phyloP scores from a whole-genome alignment of 306 rosid genomes.

The Rubus idaeus region DNA sequence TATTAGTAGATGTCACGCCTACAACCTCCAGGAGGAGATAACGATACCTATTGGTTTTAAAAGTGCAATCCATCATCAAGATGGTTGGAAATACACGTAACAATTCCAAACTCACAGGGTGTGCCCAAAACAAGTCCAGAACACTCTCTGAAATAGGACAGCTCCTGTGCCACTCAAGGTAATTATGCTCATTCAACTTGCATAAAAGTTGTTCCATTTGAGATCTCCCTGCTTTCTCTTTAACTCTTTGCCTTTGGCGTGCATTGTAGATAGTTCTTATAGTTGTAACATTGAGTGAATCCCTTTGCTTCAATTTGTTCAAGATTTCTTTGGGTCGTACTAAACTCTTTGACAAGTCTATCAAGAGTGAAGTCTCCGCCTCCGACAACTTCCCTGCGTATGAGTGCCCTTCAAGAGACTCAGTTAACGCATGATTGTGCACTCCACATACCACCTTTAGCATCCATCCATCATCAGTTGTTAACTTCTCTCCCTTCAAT shows the following conservation, averaged over 20 bases:
- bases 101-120: constrained; percentile 19
- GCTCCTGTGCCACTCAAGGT: constrained; percentile 18
- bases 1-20: constrained; percentile 16
- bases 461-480: constrained; percentile 25
- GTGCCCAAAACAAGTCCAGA: constrained; percentile 24
- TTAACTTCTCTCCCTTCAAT: constrained; percentile 28
- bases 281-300: constrained; percentile 27
- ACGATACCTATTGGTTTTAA: constrained; percentile 8
- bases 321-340: constrained; percentile 36
- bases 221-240: constrained; percentile 19
- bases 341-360: constrained; percentile 29
- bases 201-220: constrained; percentile 30
- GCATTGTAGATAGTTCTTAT: constrained; percentile 36
- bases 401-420: constrained; percentile 25
- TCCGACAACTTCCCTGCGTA: constrained; percentile 30
- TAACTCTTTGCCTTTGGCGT: constrained; percentile 28
- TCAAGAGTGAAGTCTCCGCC: constrained; percentile 22
- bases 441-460: constrained; percentile 30
- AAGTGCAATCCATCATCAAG: constrained; percentile 14
- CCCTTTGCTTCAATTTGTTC: constrained; percentile 28
- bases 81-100: constrained; percentile 10
- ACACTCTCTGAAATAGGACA: not conserved
- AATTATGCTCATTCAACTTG: constrained; percentile 21
- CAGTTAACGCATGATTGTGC: constrained; percentile 26
- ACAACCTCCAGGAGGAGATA: constrained; percentile 12